phyloP scores from a whole-genome alignment of 2,329 filamentous ascomycete species.

The Niveomyces coronatus region DNA sequence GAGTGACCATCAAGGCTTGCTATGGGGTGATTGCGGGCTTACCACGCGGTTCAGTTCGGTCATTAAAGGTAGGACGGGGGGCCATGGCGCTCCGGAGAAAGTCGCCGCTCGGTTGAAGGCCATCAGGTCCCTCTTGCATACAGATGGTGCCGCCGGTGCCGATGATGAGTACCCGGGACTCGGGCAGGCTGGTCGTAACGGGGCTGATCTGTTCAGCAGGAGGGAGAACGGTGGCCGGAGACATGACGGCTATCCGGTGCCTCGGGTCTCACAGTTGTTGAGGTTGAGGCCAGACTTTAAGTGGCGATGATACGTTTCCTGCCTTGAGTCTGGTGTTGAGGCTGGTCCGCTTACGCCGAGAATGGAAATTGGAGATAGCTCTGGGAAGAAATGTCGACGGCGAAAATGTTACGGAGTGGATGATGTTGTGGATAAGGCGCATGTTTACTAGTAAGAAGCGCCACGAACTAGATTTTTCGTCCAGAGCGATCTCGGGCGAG shows the following conservation, averaged over 20 bases:
- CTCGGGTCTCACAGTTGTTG: too few relatives aligned
- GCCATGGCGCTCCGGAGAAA: constrained; percentile 78
- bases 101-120: constrained; percentile 67
- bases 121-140: constrained; percentile 74
- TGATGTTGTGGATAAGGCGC: constrained; percentile 2
- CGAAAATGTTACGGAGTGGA: too few relatives aligned
- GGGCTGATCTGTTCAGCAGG: constrained; percentile 7
- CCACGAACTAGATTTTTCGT: neutral
- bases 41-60: constrained; percentile 31
- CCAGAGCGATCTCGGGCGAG: constrained; percentile 9
- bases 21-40: constrained; percentile 11
- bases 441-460: neutral
- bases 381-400: too few relatives aligned
- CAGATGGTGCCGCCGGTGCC: constrained; percentile 88
- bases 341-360: too few relatives aligned
- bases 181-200: constrained; percentile 37
- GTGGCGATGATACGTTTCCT: too few relatives aligned
- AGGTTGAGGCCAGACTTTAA: too few relatives aligned
- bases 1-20: constrained; percentile 3
- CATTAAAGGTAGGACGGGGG: constrained; percentile 77
- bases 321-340: too few relatives aligned
- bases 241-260: too few relatives aligned
- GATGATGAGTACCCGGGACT: constrained; percentile 77
- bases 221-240: constrained; percentile 11
- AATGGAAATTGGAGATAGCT: too few relatives aligned